Evolutionary conservation across 768 basidiomycete species (phyloP).

Genomic region (Baorangia bicolor): DNA sequence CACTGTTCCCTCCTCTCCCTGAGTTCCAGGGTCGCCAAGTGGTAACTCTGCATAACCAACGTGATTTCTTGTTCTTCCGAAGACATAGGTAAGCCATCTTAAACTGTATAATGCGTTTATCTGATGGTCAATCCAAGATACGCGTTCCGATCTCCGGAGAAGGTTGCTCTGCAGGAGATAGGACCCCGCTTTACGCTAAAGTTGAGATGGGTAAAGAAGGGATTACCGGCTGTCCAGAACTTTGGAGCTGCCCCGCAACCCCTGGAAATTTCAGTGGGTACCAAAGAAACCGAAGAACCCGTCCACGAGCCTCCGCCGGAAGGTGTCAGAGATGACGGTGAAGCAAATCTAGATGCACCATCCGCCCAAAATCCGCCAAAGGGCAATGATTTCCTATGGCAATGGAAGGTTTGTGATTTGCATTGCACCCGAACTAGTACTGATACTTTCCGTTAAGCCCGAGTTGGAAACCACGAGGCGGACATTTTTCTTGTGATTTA

Average conservation of each 20-base stretch:
- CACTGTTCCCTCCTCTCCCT: conserved; percentile 90
- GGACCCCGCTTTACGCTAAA: conserved; percentile 97
- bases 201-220: conserved; percentile 84
- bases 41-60: conserved; percentile 94
- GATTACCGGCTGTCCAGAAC: conserved; percentile 76
- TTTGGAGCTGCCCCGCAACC: conserved; percentile 62
- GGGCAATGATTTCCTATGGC: conserved; percentile 81
- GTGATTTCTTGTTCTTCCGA: conserved; percentile 97
- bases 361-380: conserved; percentile 48
- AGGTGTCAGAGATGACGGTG: conserved; percentile 16
- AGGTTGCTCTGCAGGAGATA: conserved; percentile 93
- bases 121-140: conserved; percentile 51
- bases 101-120: background rate
- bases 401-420: conserved; percentile 72
- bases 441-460: conserved; percentile 50
- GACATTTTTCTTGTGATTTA: conserved; percentile 80
- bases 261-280: conserved; percentile 50
- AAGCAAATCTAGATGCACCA: conserved; percentile 9
- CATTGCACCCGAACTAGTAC: background rate
- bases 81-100: conserved; percentile 72
- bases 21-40: conserved; percentile 97
- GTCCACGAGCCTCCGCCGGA: conserved; percentile 16
- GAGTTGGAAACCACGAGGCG: conserved; percentile 87
- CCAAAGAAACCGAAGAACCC: conserved; percentile 29
- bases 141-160: conserved; percentile 88